phyloP scores from a whole-genome alignment of 768 basidiomycete species.

The Rhodotorula taiwanensis region DNA sequence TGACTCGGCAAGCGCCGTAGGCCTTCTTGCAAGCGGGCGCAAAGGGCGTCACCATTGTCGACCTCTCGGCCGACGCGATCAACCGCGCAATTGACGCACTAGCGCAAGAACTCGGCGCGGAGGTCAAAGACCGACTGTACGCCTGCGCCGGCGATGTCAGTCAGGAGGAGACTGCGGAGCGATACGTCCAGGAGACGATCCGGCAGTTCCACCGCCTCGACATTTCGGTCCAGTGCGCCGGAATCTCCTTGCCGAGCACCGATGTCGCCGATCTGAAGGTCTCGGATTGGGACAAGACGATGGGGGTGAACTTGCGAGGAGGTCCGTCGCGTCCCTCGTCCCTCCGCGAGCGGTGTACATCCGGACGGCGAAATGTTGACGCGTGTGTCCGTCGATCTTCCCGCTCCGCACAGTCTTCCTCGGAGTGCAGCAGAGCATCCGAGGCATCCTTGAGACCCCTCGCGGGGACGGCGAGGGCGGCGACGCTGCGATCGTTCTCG shows the following conservation, averaged over 20 bases:
- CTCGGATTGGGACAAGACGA: slow-evolving; percentile 1
- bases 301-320: slow-evolving; percentile 7
- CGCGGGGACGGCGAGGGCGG: neutral
- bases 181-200: neutral
- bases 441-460: neutral
- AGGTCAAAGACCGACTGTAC: neutral
- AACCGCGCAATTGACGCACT: neutral
- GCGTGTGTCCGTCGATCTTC: too few species aligned
- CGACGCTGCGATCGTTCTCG: neutral
- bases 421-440: neutral
- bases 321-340: neutral
- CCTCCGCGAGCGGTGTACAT: too few species aligned
- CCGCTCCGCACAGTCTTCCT: neutral
- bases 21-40: slow-evolving; percentile 4
- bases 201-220: slow-evolving; percentile 1
- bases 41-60: slow-evolving; percentile 8
- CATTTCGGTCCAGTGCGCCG: slow-evolving; percentile 14
- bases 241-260: neutral
- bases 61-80: neutral
- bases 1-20: too few species aligned
- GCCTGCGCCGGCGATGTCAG: neutral
- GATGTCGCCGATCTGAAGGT: neutral
- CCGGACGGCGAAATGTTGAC: too few species aligned
- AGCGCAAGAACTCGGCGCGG: neutral
- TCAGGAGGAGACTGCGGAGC: neutral